Evolutionary conservation across 2,329 filamentous ascomycete genomes (phyloP).

Genomic region (Bertia moriformis): DNA sequence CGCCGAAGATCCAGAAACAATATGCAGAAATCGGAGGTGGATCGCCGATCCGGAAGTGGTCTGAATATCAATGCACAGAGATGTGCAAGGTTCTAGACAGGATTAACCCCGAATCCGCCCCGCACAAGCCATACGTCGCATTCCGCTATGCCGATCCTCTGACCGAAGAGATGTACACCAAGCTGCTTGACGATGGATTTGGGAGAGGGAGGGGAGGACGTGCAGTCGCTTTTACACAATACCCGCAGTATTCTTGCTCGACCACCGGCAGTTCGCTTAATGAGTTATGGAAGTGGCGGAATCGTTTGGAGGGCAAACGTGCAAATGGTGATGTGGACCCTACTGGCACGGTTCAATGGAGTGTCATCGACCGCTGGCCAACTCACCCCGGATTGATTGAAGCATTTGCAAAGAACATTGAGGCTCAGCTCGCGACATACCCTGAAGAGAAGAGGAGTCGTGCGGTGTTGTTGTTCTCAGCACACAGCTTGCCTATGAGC

Average conservation of each 20-base stretch:
- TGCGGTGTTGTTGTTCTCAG: conserved; percentile 82
- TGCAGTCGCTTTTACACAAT: conserved; percentile 94
- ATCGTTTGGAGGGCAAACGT: conserved; percentile 66
- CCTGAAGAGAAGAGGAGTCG: conserved; percentile 65
- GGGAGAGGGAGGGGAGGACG: conserved; percentile 78
- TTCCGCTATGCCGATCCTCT: conserved; percentile 90
- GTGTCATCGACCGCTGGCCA: conserved; percentile 95
- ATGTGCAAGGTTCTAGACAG: conserved; percentile 96
- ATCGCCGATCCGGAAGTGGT: conserved; percentile 97
- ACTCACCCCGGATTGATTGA: conserved; percentile 80
- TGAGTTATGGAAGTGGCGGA: conserved; percentile 94
- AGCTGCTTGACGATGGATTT: conserved; percentile 75
- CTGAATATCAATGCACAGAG: conserved; percentile 79
- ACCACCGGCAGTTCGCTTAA: conserved; percentile 94
- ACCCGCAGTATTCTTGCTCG: conserved; percentile 95
- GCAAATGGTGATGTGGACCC: conserved; percentile 26
- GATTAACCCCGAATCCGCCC: conserved; percentile 80
- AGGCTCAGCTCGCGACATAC: conserved; percentile 70
- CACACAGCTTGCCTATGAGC: conserved; percentile 90
- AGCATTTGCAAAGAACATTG: conserved; percentile 84
- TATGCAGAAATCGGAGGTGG: conserved; percentile 91
- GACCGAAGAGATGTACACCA: conserved; percentile 84
- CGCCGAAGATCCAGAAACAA: conserved; percentile 91
- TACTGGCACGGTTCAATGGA: conserved; percentile 75
- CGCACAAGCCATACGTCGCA: conserved; percentile 92